These are phyloP conservation scores for Sporothrix pseudoabietina DNA, from an alignment of 2,329 filamentous ascomycete genomes.

Conservation along the genomic window DNA sequence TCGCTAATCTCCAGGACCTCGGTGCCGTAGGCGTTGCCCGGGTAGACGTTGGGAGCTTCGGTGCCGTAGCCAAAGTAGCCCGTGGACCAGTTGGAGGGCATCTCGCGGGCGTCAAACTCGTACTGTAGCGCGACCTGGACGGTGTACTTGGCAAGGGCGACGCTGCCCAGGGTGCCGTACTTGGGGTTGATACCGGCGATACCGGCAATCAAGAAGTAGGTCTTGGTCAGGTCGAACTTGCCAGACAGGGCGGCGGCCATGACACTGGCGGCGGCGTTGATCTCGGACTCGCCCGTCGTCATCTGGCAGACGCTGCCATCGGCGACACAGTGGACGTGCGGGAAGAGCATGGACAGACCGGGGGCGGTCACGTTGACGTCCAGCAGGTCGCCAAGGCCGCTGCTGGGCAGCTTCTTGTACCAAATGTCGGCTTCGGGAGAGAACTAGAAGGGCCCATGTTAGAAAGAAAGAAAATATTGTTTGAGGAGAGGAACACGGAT, in stretches of 20 bases:
- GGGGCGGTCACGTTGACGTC: constrained; percentile 60
- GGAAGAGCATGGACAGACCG: constrained; percentile 67
- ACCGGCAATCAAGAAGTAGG: constrained; percentile 72
- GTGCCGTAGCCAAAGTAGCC: constrained; percentile 70
- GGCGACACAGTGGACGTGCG: constrained; percentile 64
- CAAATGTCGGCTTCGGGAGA: constrained; percentile 62
- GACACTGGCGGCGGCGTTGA: constrained; percentile 72
- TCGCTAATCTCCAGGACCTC: constrained; percentile 70
- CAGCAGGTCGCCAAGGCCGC: constrained; percentile 56
- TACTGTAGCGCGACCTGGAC: constrained; percentile 76
- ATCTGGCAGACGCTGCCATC: constrained; percentile 67
- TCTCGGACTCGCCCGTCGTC: constrained; percentile 68
- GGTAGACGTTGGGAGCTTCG: constrained; percentile 57
- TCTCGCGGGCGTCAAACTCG: constrained; percentile 71
- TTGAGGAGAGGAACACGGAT: background rate
- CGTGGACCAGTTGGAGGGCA: constrained; percentile 64
- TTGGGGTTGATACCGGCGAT: constrained; percentile 76
- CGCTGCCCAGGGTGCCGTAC: constrained; percentile 64
- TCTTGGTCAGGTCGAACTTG: constrained; percentile 63
- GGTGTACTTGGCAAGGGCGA: constrained; percentile 68
- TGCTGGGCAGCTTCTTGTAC: constrained; percentile 54
- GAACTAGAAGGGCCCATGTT: constrained; percentile 50
- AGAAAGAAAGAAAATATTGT: background rate
- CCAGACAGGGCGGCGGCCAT: constrained; percentile 63
- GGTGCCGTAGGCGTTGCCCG: constrained; percentile 63